Base-by-base conservation (phyloP, 371 early-diverging fungal genomes). In the Globomyces sp. region DNA sequence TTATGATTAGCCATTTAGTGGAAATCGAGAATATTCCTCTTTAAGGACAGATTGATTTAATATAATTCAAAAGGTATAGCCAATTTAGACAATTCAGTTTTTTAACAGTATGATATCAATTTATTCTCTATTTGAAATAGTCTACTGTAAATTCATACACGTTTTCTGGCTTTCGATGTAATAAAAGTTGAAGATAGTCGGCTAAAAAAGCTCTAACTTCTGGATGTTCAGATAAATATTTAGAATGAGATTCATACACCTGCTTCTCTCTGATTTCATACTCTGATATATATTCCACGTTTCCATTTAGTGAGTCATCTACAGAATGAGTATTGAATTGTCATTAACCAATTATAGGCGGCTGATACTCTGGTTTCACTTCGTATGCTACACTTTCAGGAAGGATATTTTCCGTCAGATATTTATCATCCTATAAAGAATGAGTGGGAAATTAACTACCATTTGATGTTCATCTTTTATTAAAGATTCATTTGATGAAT, bases 141-240 rank as follows among this genome's bases (percentile, higher is more conserved):
- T 63, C 42, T 6, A 24, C 39, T 4, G 63, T 63, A 24, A 63
- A 63, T 42, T 63, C 4, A 45, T 11, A 63, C 5, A 63, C 63
- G 42, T 63, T 43, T 5, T 63, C 63, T 39, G 63, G 63, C 45
- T 63, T 63, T 42, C 42, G n/a, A 42, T 48, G 51, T 0, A 63
- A 5, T 0, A 63, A 40, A 40, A 63, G 5, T 37, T 63, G 63
- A 36, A 63, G 37, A 37, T 41, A 63, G 24, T 63, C 63, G 5
- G 39, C 13, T 2, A 63, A n/a, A 49, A 41, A 63, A 34, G 39
- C 13, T 4, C 42, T 42, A 42, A 63, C 39, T 49, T 63, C 63
- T 34, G 63, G 63, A 49, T 63, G 63, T 1, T 46, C 44, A 1
- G 11, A n/a, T 34, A 63, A 5, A 49, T 63, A 63, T n/a, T 63